These are phyloP conservation scores for Kalmusia sp. DNA, from an alignment of 2,329 filamentous ascomycete genomes.

Conservation along the genomic window DNA sequence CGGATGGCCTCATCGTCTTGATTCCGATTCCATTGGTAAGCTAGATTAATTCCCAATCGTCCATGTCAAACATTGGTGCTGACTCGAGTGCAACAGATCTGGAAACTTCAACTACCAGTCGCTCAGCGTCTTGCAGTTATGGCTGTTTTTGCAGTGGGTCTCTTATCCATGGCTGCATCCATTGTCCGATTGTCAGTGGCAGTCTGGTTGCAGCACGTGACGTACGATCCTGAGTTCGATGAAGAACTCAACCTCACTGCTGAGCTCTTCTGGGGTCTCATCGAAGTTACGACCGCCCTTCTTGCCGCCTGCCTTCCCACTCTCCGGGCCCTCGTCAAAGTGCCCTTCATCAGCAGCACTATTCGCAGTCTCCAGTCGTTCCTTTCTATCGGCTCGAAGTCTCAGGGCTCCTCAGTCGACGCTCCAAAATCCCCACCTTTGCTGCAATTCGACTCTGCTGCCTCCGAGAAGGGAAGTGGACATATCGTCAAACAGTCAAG, in stretches of 20 bases:
- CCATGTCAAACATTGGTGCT: not conserved
- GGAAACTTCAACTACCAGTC: not conserved
- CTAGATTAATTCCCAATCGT: not conserved
- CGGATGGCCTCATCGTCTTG: slow-evolving; percentile 5
- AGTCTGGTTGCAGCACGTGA: not conserved
- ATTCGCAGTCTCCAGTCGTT: not conserved
- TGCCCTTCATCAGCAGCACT: not conserved
- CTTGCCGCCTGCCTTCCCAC: not conserved
- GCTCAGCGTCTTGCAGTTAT: not conserved
- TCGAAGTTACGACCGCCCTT: not conserved
- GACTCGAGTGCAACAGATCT: not conserved
- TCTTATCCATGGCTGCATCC: not conserved
- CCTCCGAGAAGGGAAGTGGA: not conserved
- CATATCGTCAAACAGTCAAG: not conserved
- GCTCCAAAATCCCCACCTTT: not conserved
- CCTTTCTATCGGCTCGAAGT: not conserved
- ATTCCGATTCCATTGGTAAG: slow-evolving; percentile 10
- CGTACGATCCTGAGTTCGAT: not conserved
- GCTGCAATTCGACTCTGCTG: not conserved
- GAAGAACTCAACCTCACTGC: not conserved
- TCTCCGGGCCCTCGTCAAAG: not conserved
- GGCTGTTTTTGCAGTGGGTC: not conserved
- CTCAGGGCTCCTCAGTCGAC: not conserved
- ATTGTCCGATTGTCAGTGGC: not conserved
- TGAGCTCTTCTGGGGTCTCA: not conserved